Conservation (phyloP, 2,329 filamentous ascomycete genomes). For the Pestalotiopsis fici region DNA sequence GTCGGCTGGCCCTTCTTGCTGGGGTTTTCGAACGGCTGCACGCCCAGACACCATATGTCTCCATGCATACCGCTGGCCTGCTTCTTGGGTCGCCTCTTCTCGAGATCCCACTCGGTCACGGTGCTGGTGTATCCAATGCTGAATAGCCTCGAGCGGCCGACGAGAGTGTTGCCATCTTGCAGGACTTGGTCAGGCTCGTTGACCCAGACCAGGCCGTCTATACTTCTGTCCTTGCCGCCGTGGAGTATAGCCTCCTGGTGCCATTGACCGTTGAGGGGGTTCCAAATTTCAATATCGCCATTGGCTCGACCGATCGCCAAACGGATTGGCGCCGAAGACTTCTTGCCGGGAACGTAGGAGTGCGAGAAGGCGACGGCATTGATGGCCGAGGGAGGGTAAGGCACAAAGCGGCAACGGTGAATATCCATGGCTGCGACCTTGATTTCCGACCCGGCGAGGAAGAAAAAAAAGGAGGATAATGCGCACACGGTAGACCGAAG, state of each 20-base stretch:
- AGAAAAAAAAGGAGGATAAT: neutral
- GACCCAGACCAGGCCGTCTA: conserved; percentile 91
- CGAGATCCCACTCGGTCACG: conserved; percentile 93
- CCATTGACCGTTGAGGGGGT: conserved; percentile 80
- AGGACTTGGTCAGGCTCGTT: conserved; percentile 77
- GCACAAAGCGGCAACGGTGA: conserved; percentile 94
- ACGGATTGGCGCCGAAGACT: conserved; percentile 62
- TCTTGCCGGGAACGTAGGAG: conserved; percentile 50
- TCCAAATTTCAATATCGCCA: conserved; percentile 98
- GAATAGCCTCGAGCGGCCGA: conserved; percentile 83
- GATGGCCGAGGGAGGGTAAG: conserved; percentile 87
- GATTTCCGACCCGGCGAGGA: neutral
- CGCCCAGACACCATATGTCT: conserved; percentile 95
- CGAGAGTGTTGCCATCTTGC: conserved; percentile 58
- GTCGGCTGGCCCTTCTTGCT: conserved; percentile 3
- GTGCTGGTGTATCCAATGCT: conserved; percentile 93
- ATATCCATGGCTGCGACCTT: conserved; percentile 71
- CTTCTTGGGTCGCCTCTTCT: conserved; percentile 73
- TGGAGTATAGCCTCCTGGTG: conserved; percentile 84
- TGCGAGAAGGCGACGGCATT: conserved; percentile 95
- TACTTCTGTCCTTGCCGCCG: conserved; percentile 81
- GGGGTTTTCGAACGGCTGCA: conserved; percentile 60
- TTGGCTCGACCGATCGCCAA: conserved; percentile 91
- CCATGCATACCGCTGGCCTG: conserved; percentile 91
- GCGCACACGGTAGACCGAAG: neutral